Conservation (phyloP, 345 rosid species). For the Dimocarpus longan region DNA sequence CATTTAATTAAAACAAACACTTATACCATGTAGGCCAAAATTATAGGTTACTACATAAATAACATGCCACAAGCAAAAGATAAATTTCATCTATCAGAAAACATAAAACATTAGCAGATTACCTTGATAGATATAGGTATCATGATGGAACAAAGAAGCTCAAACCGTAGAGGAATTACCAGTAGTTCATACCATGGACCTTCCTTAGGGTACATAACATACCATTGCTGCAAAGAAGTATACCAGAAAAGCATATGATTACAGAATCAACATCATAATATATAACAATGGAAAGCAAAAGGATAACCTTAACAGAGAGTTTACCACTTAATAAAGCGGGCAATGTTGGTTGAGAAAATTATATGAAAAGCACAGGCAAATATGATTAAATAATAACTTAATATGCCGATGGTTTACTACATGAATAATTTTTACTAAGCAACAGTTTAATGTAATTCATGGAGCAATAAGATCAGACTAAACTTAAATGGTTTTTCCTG, state of each 20-base stretch:
- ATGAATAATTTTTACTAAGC: too few relatives aligned
- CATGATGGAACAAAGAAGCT: conserved; percentile 99
- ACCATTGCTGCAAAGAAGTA: conserved; percentile 81
- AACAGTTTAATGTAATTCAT: too few relatives aligned
- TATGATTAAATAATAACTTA: background rate
- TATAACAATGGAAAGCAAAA: conserved; percentile 8
- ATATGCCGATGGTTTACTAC: too few relatives aligned
- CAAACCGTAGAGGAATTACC: conserved; percentile 94
- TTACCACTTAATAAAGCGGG: conserved; percentile 15
- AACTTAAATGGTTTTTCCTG: too few relatives aligned
- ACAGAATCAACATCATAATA: conserved; percentile 12
- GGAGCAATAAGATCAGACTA: too few relatives aligned
- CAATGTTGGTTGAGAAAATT: background rate
- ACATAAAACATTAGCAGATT: conserved; percentile 24
- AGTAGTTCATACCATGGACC: conserved; percentile 96
- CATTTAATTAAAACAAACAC: conserved; percentile 1
- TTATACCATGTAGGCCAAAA: conserved; percentile 4
- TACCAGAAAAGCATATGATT: conserved; percentile 14
- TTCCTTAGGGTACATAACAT: conserved; percentile 83
- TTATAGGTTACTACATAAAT: background rate
- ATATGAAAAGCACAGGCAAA: conserved; percentile 7
- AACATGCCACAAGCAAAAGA: background rate
- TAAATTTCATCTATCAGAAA: background rate
- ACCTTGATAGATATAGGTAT: conserved; percentile 98
- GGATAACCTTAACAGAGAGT: background rate